Base-by-base conservation (phyloP, 2,329 filamentous ascomycete genomes). In the Cercospora janseana region DNA sequence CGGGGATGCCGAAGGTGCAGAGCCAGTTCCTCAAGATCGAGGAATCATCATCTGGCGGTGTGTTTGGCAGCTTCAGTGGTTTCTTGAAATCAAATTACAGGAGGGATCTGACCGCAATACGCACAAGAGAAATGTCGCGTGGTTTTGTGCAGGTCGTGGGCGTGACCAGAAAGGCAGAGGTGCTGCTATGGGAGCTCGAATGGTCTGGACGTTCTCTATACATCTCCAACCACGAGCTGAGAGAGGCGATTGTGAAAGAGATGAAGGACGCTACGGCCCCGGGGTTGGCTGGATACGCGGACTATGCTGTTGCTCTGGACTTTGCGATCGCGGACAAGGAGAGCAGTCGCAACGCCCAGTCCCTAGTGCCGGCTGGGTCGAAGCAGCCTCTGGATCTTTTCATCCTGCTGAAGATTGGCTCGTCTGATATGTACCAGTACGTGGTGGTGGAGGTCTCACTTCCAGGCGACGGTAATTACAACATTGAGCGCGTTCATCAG, bases 121-220 rank as follows among this genome's bases (percentile, higher is more conserved):
- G 84, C 59, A 83, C 89, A 20, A 87, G 88, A 34, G 77, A 80
- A 45, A 76, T 79, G 28, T 81, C 83, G 51, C 83, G 89, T 56
- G 91, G 90, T 18, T 90, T 96, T 69, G 84, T 91, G 65, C 88
- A 91, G 60, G 78, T 95, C 26, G 80, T 95, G 38, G 83, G 91
- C 28, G 82, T 85, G 10, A 93, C 90, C 1, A 79, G 82, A 46
- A 85, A 85, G 60, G 92, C 87, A 21, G 80, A 84, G 51, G 72
- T 98, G 20, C 86, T 94, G 61, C 79, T 85, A 6, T 98, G 93
- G 93, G 87, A 86, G 64, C 78, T 96, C 34, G 89, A 92, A 63
- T 88, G 92, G 68, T 88, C 87, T 54, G 91, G 91, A 26, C 88
- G 91, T 59, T 85, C 90, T 64, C 82, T 87, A 34, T 77, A 88